A percentile compares a stretch with the other conserved stretches of the same genome.
Evolutionary conservation across 768 basidiomycete species (phyloP).

Genomic region (Calocybe gangraenosa): DNA sequence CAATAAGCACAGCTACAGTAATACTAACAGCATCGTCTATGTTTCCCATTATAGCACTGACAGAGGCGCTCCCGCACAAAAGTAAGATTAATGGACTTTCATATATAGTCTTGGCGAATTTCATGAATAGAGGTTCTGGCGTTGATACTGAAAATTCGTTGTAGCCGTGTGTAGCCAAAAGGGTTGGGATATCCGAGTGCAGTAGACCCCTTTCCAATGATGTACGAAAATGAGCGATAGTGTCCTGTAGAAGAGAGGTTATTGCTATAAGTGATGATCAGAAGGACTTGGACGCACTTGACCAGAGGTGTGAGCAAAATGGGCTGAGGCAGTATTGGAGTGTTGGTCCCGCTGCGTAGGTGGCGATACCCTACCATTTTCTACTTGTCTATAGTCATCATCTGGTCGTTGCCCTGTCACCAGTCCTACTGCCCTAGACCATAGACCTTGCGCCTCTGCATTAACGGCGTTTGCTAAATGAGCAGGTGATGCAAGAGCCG

Average conservation of each 20-base stretch:
- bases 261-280: conserved; percentile 4
- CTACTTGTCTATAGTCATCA: conserved; percentile 27
- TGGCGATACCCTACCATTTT: conserved; percentile 35
- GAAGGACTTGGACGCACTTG: conserved; percentile 42
- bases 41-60: conserved; percentile 94
- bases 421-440: conserved; percentile 39
- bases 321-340: conserved; percentile 59
- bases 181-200: conserved; percentile 52
- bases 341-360: conserved; percentile 26
- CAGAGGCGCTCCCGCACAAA: conserved; percentile 82
- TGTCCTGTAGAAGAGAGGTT: conserved; percentile 47
- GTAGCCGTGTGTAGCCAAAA: conserved; percentile 74
- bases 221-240: conserved; percentile 66
- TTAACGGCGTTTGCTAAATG: conserved; percentile 43
- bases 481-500: conserved; percentile 41
- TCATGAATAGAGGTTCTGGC: conserved; percentile 76
- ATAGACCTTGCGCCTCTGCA: conserved; percentile 46
- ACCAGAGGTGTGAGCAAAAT: conserved; percentile 61
- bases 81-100: conserved; percentile 91
- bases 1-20: conserved; percentile 86
- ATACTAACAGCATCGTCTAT: conserved; percentile 93
- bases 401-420: conserved; percentile 34
- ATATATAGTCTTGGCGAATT: conserved; percentile 94
- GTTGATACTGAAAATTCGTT: conserved; percentile 91
- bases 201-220: conserved; percentile 60